A percentile compares a stretch with the other conserved stretches of the same genome.
phyloP scores from a whole-genome alignment of 1,284 basidiomycete genomes.

The Leccinum pachyderme region DNA sequence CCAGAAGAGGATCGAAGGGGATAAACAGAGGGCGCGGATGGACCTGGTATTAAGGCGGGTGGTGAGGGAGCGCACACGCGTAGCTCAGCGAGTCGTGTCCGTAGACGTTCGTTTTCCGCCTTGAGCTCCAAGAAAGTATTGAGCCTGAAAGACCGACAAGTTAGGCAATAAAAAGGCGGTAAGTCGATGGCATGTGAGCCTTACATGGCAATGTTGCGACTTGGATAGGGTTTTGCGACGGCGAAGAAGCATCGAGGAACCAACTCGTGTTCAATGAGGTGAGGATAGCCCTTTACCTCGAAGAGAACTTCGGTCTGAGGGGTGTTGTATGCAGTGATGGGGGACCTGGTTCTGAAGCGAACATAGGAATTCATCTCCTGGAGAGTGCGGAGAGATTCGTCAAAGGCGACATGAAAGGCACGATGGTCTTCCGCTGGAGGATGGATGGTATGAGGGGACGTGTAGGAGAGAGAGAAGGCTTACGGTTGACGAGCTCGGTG shows the following conservation, averaged over 20 bases:
- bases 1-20: constrained; percentile 17
- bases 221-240: constrained; percentile 75
- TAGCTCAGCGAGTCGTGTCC: constrained; percentile 49
- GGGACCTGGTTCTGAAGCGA: constrained; percentile 48
- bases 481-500: constrained; percentile 64
- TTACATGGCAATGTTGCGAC: constrained; percentile 68
- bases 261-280: constrained; percentile 44
- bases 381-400: constrained; percentile 47
- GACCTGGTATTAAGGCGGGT: constrained; percentile 14
- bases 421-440: constrained; percentile 58
- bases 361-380: constrained; percentile 58
- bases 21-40: constrained; percentile 20
- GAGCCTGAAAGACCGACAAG: constrained; percentile 46
- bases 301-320: constrained; percentile 56
- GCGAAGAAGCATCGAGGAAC: constrained; percentile 62
- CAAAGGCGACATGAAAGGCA: constrained; percentile 56
- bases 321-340: constrained; percentile 11
- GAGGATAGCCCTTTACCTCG: constrained; percentile 70
- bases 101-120: constrained; percentile 71
- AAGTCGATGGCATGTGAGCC: constrained; percentile 23
- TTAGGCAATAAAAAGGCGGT: constrained; percentile 7
- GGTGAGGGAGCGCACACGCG: constrained; percentile 29
- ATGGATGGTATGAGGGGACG: constrained; percentile 3
- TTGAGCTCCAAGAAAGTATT: constrained; percentile 78
- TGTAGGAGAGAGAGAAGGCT: constrained; percentile 14